Percentiles rank a stretch among this genome's conserved stretches.
Conservation (phyloP, 2,329 filamentous ascomycete species). For the Cladophialophora chaetospira region DNA sequence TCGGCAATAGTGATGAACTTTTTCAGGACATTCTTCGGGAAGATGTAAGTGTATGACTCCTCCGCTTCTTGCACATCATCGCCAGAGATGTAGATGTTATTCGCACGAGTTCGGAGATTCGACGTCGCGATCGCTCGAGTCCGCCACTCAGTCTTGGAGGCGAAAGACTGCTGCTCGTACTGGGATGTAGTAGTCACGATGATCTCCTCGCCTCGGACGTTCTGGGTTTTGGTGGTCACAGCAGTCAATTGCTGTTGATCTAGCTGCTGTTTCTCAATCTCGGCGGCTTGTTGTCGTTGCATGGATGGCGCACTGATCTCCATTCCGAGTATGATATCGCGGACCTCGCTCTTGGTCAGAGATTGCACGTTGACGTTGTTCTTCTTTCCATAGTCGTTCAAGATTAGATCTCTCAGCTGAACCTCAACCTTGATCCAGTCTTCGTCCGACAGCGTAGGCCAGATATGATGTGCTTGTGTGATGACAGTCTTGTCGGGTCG, state of each 20-base stretch:
- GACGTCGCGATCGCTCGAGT: conserved; percentile 95
- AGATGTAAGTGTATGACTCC: conserved; percentile 88
- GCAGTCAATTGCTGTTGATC: conserved; percentile 96
- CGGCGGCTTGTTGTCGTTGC: conserved; percentile 96
- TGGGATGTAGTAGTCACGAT: conserved; percentile 97
- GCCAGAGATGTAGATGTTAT: conserved; percentile 98
- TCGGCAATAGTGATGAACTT: conserved; percentile 97
- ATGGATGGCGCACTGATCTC: conserved; percentile 97
- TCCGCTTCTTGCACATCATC: conserved; percentile 86
- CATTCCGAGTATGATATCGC: conserved; percentile 99
- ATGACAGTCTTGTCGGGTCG: conserved; percentile 97
- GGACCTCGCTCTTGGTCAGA: conserved; percentile 92
- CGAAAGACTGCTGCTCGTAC: conserved; percentile 96
- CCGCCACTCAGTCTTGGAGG: conserved; percentile 98
- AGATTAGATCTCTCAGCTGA: conserved; percentile 87
- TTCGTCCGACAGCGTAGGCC: conserved; percentile 90
- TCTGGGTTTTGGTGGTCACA: conserved; percentile 97
- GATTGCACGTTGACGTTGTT: conserved; percentile 99
- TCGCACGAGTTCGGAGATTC: conserved; percentile 87
- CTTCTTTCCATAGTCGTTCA: conserved; percentile 99
- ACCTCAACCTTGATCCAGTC: conserved; percentile 99
- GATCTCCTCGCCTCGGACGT: conserved; percentile 94
- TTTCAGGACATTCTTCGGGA: conserved; percentile 98
- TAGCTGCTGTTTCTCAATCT: conserved; percentile 98
- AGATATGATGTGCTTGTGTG: conserved; percentile 98